Base-by-base conservation (phyloP, 2,329 filamentous ascomycete species). In the Claviceps arundinis region DNA sequence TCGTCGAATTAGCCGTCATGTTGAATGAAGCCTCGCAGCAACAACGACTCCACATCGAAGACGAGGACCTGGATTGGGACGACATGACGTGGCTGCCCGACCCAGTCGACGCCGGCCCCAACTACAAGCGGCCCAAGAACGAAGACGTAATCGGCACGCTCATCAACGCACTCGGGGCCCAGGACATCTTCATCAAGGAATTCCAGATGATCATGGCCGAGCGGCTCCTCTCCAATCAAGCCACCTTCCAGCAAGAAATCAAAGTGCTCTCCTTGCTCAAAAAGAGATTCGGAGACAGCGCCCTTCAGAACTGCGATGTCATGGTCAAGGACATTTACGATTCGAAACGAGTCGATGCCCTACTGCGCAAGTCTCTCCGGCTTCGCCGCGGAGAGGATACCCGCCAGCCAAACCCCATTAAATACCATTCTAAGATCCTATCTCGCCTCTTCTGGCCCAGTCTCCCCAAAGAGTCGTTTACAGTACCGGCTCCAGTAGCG, bases 311-410 rank as follows among this genome's bases (percentile, higher is more conserved):
- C 48, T 96, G 90, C 66, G 91, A 98, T 64, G 93, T 98, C 61
- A 98, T 98, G 93, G 79, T 98, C 53, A 87, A 85, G 57, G 93
- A 98, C 64, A 86, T 97, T 38, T 78, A 86, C 57, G 90, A 96
- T 62, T 95, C 89, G 1, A 76, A 77, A 55, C 77, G 80, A 43
- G 80, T 94, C 54, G 87, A 96, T 62, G 70, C 74, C 7, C 72
- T 77, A 13, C 81, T 95, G 47, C 73, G 81, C 43, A 76, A 74
- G 52, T 65, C 62, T 53, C 54, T 68, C 22, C 56, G 50, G 52
- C 54, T 68, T 19, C 56, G 50, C 3, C 52, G 47, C 38, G 41
- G 52, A 14, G 52, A 55, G 2, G 53, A 43, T 24, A 14, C 13
- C 14, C 26, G 54, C 2, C 56, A 57, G 49, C 47, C 55, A 24